Conservation (phyloP, 768 basidiomycete genomes). For the Leucocoprinus sp. region DNA sequence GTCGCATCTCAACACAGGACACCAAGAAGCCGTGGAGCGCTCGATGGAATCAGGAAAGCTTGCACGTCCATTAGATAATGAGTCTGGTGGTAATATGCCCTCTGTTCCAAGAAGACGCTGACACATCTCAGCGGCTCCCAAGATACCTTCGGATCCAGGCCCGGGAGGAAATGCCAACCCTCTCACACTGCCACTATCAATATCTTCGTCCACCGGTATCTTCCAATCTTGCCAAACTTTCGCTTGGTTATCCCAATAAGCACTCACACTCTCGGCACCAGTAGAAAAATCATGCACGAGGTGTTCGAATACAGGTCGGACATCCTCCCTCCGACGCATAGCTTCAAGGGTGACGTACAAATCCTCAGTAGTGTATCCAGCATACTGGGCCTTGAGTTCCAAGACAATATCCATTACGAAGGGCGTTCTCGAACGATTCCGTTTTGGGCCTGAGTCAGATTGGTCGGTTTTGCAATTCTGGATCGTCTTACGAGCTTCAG, state of each 20-base stretch:
- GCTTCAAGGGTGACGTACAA: slow-evolving; percentile 11
- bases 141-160: not conserved
- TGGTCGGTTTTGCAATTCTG: slow-evolving; percentile 9
- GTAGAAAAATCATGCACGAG: slow-evolving; percentile 20
- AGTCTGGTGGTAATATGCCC: slow-evolving; percentile 1
- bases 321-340: slow-evolving; percentile 10
- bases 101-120: not conserved
- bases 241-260: slow-evolving; percentile 30
- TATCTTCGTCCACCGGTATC: not conserved
- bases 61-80: slow-evolving; percentile 5
- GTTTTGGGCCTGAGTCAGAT: slow-evolving; percentile 14
- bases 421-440: slow-evolving; percentile 19
- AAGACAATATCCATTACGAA: slow-evolving; percentile 43
- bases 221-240: slow-evolving; percentile 19
- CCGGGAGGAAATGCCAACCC: slow-evolving; percentile 1
- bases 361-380: slow-evolving; percentile 22
- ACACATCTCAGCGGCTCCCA: not conserved
- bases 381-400: slow-evolving; percentile 26
- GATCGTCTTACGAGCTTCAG: slow-evolving; percentile 21
- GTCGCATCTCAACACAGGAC: slow-evolving; percentile 15
- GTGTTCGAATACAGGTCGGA: slow-evolving; percentile 8
- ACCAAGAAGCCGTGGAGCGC: slow-evolving; percentile 33
- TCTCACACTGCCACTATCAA: not conserved
- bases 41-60: slow-evolving; percentile 35
- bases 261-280: slow-evolving; percentile 22